Conservation (phyloP, 768 basidiomycete species). For the Melanogaster broomeanus region DNA sequence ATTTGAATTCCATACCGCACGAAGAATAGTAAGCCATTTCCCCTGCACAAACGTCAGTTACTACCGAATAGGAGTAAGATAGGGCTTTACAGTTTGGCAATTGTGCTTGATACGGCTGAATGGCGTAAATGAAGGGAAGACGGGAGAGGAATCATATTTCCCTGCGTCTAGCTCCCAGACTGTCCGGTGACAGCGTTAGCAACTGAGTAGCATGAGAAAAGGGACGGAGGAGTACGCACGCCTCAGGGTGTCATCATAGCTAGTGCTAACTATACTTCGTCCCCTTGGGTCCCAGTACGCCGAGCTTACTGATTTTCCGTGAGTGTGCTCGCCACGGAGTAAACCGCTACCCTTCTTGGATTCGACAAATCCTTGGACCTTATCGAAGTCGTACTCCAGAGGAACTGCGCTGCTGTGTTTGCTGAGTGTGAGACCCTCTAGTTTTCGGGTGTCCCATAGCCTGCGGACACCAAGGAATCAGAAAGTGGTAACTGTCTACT, state of each 20-base stretch:
- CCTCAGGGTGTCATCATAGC: slow-evolving; percentile 78
- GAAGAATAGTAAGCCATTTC: slow-evolving; percentile 76
- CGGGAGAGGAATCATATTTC: slow-evolving; percentile 43
- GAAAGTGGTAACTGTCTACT: neutral
- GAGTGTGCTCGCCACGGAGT: slow-evolving; percentile 65
- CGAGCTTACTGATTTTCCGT: slow-evolving; percentile 78
- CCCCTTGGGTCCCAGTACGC: slow-evolving; percentile 88
- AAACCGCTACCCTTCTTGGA: slow-evolving; percentile 54
- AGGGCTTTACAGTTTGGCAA: slow-evolving; percentile 71
- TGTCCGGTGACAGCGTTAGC: slow-evolving; percentile 30
- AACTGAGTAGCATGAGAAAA: neutral
- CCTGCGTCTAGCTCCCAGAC: slow-evolving; percentile 76
- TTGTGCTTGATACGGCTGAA: slow-evolving; percentile 66
- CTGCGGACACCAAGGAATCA: slow-evolving; percentile 37
- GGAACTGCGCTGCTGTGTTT: slow-evolving; percentile 15
- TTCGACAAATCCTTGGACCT: slow-evolving; percentile 48
- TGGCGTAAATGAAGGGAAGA: slow-evolving; percentile 66
- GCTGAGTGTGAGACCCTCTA: slow-evolving; percentile 44
- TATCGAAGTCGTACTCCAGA: slow-evolving; percentile 39
- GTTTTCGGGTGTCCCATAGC: slow-evolving; percentile 79
- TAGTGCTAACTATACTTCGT: slow-evolving; percentile 77
- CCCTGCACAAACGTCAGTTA: slow-evolving; percentile 47
- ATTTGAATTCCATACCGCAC: slow-evolving; percentile 79
- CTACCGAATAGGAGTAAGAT: neutral
- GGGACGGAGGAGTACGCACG: slow-evolving; percentile 44